Percentiles rank a stretch among this genome's conserved stretches.
phyloP scores from a whole-genome alignment of 345 rosid species.

The Salix purpurea region DNA sequence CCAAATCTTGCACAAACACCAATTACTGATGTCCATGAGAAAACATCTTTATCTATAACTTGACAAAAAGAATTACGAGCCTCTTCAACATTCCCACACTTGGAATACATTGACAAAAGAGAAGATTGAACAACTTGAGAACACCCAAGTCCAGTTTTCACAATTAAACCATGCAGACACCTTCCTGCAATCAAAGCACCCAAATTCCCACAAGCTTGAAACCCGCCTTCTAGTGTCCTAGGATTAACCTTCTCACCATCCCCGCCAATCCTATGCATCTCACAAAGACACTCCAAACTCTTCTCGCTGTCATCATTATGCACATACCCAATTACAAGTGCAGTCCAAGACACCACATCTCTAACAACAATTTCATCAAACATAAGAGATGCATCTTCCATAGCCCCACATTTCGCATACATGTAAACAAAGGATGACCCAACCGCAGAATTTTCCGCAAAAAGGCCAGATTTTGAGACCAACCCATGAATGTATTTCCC shows the following conservation, averaged over 20 bases:
- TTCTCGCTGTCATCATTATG: slow-evolving; percentile 52
- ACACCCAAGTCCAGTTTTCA: slow-evolving; percentile 48
- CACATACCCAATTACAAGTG: slow-evolving; percentile 57
- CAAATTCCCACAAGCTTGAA: slow-evolving; percentile 59
- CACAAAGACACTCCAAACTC: slow-evolving; percentile 45
- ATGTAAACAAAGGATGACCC: slow-evolving; percentile 57
- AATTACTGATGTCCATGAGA: slow-evolving; percentile 68
- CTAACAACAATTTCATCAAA: slow-evolving; percentile 56
- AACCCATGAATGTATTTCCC: slow-evolving; percentile 52
- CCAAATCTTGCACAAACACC: slow-evolving; percentile 48
- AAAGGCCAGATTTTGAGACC: slow-evolving; percentile 43
- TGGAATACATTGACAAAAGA: slow-evolving; percentile 49
- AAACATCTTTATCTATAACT: slow-evolving; percentile 46
- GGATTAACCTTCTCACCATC: slow-evolving; percentile 44
- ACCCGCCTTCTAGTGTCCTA: slow-evolving; percentile 57
- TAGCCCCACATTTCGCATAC: slow-evolving; percentile 45
- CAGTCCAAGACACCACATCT: slow-evolving; percentile 71
- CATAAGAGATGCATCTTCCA: slow-evolving; percentile 38
- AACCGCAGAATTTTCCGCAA: slow-evolving; percentile 36
- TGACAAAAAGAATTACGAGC: slow-evolving; percentile 46
- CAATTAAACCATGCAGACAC: slow-evolving; percentile 53
- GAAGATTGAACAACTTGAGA: slow-evolving; percentile 40
- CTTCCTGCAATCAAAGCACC: slow-evolving; percentile 41
- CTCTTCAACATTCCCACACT: slow-evolving; percentile 41
- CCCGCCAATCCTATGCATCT: slow-evolving; percentile 42